These are phyloP conservation scores for Barnettozyma sp. DNA, from an alignment of 805 yeast genomes.

Conservation along the genomic window DNA sequence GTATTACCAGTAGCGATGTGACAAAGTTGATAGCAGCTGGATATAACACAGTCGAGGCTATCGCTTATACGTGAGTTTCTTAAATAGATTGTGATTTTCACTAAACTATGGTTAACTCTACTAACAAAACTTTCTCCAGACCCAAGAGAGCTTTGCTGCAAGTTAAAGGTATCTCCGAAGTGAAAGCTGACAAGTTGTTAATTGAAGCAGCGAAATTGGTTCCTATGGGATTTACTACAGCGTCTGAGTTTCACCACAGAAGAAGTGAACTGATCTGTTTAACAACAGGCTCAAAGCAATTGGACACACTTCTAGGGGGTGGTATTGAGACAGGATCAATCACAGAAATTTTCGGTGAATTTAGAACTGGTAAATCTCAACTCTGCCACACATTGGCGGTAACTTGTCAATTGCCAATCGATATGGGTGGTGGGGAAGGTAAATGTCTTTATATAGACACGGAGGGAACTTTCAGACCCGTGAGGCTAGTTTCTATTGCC, in stretches of 20 bases:
- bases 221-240: slow-evolving; percentile 96
- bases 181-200: slow-evolving; percentile 82
- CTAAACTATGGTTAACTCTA: not conserved
- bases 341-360: slow-evolving; percentile 95
- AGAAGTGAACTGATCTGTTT: slow-evolving; percentile 86
- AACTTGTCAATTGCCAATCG: slow-evolving; percentile 92
- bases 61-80: slow-evolving; percentile 70
- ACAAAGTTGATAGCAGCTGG: slow-evolving; percentile 79
- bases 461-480: slow-evolving; percentile 95
- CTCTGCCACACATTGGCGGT: slow-evolving; percentile 95
- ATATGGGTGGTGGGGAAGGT: slow-evolving; percentile 97
- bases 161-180: slow-evolving; percentile 91
- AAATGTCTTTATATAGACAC: slow-evolving; percentile 94
- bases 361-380: slow-evolving; percentile 96
- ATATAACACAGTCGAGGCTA: slow-evolving; percentile 80
- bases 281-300: slow-evolving; percentile 91
- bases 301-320: slow-evolving; percentile 91
- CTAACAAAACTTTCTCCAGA: slow-evolving; percentile 16
- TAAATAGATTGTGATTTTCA: no score
- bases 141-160: slow-evolving; percentile 71
- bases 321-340: slow-evolving; percentile 97
- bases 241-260: slow-evolving; percentile 86
- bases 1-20: slow-evolving; percentile 74
- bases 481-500: slow-evolving; percentile 82
- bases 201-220: slow-evolving; percentile 80